These are phyloP conservation scores for Geosmithia flava DNA, from an alignment of 2,329 filamentous ascomycete species.

Conservation along the genomic window DNA sequence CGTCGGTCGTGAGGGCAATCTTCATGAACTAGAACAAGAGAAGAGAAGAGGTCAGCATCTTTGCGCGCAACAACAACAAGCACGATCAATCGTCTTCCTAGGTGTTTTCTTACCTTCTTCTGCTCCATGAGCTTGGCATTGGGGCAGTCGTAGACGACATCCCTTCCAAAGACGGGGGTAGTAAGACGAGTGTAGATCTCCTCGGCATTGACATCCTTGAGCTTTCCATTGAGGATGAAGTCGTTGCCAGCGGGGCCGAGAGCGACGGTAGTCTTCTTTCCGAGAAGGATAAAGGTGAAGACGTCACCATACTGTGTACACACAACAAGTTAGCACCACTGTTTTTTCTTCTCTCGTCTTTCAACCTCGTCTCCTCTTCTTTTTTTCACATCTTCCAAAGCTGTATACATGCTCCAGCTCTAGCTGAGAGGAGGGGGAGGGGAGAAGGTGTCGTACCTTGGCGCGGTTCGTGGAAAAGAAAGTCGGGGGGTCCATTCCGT, in stretches of 20 bases:
- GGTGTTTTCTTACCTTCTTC: slow-evolving; percentile 59
- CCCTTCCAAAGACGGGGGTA: slow-evolving; percentile 62
- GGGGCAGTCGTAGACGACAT: slow-evolving; percentile 84
- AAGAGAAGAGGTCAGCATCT: background rate
- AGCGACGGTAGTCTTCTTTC: slow-evolving; percentile 80
- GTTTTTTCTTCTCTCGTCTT: too few species aligned
- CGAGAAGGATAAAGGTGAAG: slow-evolving; percentile 80
- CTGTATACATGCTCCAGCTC: too few species aligned
- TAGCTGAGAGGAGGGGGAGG: too few species aligned
- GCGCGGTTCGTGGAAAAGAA: slow-evolving; percentile 70
- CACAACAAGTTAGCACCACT: background rate
- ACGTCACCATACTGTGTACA: slow-evolving; percentile 61
- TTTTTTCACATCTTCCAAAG: too few species aligned
- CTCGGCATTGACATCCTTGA: slow-evolving; percentile 81
- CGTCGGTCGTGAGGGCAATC: slow-evolving; percentile 62
- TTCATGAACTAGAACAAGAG: slow-evolving; percentile 56
- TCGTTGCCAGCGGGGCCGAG: slow-evolving; percentile 76
- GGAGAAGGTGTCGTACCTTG: slow-evolving; percentile 45
- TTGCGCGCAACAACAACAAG: too few species aligned
- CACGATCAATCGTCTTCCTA: too few species aligned
- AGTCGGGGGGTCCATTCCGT: slow-evolving; percentile 84
- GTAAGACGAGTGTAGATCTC: slow-evolving; percentile 76
- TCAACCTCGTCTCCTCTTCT: too few species aligned
- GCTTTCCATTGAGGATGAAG: slow-evolving; percentile 83
- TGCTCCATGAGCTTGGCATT: slow-evolving; percentile 93